These are phyloP conservation scores for Arabidopsis lyrata DNA, from an alignment of 441 rosid genomes.

Conservation along the genomic window DNA sequence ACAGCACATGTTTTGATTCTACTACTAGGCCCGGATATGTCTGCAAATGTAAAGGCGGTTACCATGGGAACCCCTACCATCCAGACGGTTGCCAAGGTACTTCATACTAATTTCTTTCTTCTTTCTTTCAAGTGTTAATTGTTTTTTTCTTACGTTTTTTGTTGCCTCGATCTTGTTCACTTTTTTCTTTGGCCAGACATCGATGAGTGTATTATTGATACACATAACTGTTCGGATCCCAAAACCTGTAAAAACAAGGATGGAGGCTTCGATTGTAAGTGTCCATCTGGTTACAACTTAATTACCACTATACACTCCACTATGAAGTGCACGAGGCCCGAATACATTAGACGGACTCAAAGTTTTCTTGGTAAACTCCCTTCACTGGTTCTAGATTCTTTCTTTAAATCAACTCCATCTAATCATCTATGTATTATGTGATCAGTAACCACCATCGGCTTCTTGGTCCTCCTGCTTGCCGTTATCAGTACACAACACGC, in stretches of 20 bases:
- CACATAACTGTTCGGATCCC: not conserved
- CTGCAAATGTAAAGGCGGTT: conserved; percentile 9
- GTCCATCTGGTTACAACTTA: not conserved
- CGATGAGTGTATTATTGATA: conserved; percentile 14
- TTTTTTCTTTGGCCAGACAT: conserved; percentile 6
- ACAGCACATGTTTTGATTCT: conserved; percentile 14
- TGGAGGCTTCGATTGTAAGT: not conserved
- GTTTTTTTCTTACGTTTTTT: not conserved
- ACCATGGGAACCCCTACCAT: conserved; percentile 27
- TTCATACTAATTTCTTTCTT: not conserved
- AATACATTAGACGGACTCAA: no score
- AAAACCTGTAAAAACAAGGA: not conserved
- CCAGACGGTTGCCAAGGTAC: conserved; percentile 34
- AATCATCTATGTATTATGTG: not conserved
- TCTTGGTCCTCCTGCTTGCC: conserved; percentile 13
- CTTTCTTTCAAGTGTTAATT: not conserved
- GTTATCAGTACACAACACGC: not conserved
- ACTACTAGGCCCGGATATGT: not conserved
- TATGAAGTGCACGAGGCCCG: not conserved
- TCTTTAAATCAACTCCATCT: not conserved
- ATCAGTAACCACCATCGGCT: conserved; percentile 22
- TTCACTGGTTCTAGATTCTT: no score
- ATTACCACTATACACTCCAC: not conserved
- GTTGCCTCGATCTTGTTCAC: not conserved
- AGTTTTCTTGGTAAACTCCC: no score